phyloP scores from a whole-genome alignment of 2,329 filamentous ascomycete genomes.

The Ceratocystis destructans region DNA sequence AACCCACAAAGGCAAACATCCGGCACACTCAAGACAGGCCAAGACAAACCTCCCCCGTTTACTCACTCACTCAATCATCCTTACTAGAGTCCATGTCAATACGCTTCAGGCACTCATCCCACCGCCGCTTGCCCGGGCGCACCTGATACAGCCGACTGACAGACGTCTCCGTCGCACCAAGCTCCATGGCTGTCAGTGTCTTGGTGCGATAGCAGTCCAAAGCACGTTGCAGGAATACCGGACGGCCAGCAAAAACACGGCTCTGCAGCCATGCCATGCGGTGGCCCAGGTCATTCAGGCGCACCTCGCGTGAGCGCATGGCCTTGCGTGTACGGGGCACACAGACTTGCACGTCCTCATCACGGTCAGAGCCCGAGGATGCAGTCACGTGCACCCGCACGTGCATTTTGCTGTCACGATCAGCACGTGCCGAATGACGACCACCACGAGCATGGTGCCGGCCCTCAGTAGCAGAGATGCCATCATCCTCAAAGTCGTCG shows the following conservation, averaged over 20 bases:
- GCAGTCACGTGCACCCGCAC: slow-evolving; percentile 59
- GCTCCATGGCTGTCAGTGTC: slow-evolving; percentile 69
- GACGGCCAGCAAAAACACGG: slow-evolving; percentile 73
- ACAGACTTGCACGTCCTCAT: slow-evolving; percentile 52
- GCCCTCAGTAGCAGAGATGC: slow-evolving; percentile 32
- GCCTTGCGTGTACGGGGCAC: slow-evolving; percentile 60
- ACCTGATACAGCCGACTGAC: slow-evolving; percentile 82
- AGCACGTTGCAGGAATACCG: slow-evolving; percentile 79
- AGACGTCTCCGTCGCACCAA: slow-evolving; percentile 57
- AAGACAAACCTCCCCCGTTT: neutral
- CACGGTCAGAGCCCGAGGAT: too few species aligned
- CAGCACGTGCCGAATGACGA: slow-evolving; percentile 27
- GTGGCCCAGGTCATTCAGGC: slow-evolving; percentile 83
- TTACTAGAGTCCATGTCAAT: slow-evolving; percentile 24
- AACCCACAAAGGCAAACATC: slow-evolving; percentile 2
- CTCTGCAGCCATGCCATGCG: slow-evolving; percentile 96
- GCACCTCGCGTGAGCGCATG: slow-evolving; percentile 67
- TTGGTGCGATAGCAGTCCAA: slow-evolving; percentile 93
- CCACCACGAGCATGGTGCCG: slow-evolving; percentile 29
- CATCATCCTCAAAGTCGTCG: slow-evolving; percentile 39
- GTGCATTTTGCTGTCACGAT: slow-evolving; percentile 29
- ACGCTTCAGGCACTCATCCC: slow-evolving; percentile 44
- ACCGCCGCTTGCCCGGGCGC: slow-evolving; percentile 67
- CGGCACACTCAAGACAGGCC: neutral
- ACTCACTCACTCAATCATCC: neutral